phyloP scores from a whole-genome alignment of 2,329 filamentous ascomycete genomes.

The Penicillium sp. region DNA sequence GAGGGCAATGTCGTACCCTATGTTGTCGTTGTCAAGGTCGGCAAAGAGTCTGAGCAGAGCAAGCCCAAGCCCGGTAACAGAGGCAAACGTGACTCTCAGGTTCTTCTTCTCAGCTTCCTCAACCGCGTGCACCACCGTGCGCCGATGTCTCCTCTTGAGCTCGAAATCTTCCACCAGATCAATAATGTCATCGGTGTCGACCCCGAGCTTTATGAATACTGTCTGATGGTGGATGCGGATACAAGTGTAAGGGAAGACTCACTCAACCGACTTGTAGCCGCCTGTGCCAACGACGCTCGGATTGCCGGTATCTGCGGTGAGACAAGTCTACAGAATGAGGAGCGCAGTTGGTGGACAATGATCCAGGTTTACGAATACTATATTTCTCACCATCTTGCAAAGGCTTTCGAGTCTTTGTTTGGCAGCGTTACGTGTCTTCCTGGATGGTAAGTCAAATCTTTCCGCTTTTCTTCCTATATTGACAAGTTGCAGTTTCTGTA shows the following conservation, averaged over 20 bases:
- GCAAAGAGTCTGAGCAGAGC: constrained; percentile 90
- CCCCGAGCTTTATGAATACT: constrained; percentile 94
- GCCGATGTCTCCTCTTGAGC: constrained; percentile 92
- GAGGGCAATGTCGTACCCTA: constrained; percentile 98
- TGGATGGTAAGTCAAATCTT: constrained; percentile 76
- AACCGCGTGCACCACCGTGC: constrained; percentile 95
- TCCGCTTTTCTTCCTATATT: constrained; percentile 6
- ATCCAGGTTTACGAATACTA: constrained; percentile 99
- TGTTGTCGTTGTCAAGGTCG: constrained; percentile 93
- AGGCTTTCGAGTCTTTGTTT: constrained; percentile 97
- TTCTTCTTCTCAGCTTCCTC: constrained; percentile 94
- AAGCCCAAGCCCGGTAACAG: constrained; percentile 96
- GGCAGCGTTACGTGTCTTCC: constrained; percentile 98
- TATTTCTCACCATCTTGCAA: constrained; percentile 95
- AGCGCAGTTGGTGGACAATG: constrained; percentile 98
- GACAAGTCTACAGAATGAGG: constrained; percentile 93
- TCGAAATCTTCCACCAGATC: constrained; percentile 99
- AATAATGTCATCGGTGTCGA: constrained; percentile 99
- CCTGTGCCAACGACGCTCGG: constrained; percentile 90
- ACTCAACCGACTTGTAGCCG: constrained; percentile 87
- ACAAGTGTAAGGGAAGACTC: constrained; percentile 92
- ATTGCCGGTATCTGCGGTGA: constrained; percentile 98
- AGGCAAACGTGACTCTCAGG: constrained; percentile 97
- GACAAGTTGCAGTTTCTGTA: constrained; percentile 76
- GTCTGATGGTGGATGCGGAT: constrained; percentile 97